Evolutionary conservation across 495 filamentous ascomycete species (phyloP), one percentile per base, ranked within the genome.

Genomic region (Penicillium cinerascens): DNA sequence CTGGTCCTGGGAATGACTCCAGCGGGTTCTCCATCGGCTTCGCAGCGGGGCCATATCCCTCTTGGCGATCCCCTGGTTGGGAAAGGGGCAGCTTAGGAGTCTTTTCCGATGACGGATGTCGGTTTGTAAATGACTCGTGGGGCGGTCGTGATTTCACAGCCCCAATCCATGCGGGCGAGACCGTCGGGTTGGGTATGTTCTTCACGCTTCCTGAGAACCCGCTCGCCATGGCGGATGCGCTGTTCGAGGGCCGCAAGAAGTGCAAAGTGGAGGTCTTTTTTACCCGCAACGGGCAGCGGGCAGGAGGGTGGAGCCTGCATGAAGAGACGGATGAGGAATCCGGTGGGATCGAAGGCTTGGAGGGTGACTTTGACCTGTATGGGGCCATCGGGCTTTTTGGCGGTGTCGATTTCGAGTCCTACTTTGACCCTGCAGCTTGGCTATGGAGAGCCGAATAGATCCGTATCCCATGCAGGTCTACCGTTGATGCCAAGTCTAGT

Each of bases 61-160:
- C 80, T 0, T 97, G 91, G 79, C 81, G 92, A 38, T 80, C 93
- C 49, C 92, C 92, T 0, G 92, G 92, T 2, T 97, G 92, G 92
- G 86, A 97, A 63, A 76, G 92, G 25, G 91, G 82, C 2, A 88
- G 85, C 41, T 61, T 96, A n/a, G 92, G 80, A 6, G 85, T 97
- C 10, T 93, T 96, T 59, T 87, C 88, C 3, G 92, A 97, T 64
- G 92, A 97, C 66, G 92, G 92, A 10, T 83, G 88, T 58, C 79
- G 82, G 56, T 97, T 88, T 66, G 78, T 93, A 53, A 95, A 96
- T 72, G 89, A 97, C 62, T 79, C 81, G 1, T 91, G 78, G 76
- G 92, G 92, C 20, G 92, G 92, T 2, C 83, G 81, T 54, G 76
- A 85, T 48, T 96, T 97, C 63, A 81, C 80, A 0, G 44, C n/a